phyloP scores from a whole-genome alignment of 1,139 yeast genomes.

The Suhomyces bokatorum region DNA sequence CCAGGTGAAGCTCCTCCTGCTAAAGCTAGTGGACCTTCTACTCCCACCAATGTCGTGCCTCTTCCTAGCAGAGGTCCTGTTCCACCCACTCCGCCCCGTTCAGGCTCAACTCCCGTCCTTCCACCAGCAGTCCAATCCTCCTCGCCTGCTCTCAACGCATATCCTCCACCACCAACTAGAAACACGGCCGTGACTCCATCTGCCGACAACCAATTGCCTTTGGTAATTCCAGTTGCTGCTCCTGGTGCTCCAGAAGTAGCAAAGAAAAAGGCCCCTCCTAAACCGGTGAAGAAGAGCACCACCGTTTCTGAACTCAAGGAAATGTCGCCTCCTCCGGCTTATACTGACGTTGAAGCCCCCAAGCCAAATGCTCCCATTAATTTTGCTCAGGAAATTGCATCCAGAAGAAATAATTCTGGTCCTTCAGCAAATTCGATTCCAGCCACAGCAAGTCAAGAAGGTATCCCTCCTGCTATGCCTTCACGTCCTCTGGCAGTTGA shows the following conservation, averaged over 20 bases:
- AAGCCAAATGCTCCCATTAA: constrained; percentile 16
- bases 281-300: constrained; percentile 35
- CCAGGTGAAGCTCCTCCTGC: constrained; percentile 4
- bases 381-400: constrained; percentile 28
- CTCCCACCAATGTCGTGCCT: neutral
- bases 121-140: neutral
- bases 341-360: constrained; percentile 16
- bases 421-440: neutral
- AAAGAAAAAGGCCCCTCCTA: constrained; percentile 41
- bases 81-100: neutral
- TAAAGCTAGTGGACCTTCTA: constrained; percentile 3
- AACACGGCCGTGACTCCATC: neutral
- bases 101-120: neutral
- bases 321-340: constrained; percentile 29
- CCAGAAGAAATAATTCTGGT: constrained; percentile 3
- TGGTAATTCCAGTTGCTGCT: neutral
- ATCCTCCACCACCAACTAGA: constrained; percentile 2
- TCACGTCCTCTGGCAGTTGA: neutral
- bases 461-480: constrained; percentile 1
- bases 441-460: neutral
- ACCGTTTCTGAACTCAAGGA: constrained; percentile 1
- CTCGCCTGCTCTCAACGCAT: neutral
- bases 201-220: neutral
- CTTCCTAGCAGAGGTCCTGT: neutral
- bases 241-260: neutral